Evolutionary conservation across 1,139 yeast species (phyloP).

Genomic region (Taphrina deformans): DNA sequence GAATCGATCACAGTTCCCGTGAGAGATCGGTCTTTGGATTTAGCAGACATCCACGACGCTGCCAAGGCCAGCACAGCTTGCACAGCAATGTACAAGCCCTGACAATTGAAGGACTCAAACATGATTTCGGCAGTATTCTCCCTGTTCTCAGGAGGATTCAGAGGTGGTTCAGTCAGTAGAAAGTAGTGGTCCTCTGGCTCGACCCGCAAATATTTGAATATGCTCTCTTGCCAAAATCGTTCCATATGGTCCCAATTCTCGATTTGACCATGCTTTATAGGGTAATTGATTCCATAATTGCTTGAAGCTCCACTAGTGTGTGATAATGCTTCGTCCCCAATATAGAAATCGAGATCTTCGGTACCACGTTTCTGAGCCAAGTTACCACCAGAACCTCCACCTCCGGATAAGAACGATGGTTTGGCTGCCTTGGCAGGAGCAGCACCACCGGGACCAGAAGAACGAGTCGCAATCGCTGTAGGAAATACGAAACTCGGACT

Average conservation of each 20-base stretch:
- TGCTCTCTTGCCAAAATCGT: conserved; percentile 96
- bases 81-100: conserved; percentile 96
- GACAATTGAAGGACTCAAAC: conserved; percentile 98
- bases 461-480: conserved; percentile 90
- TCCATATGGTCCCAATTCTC: conserved; percentile 99
- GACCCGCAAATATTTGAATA: conserved; percentile 91
- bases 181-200: conserved; percentile 99
- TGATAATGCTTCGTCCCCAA: conserved; percentile 90
- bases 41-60: conserved; percentile 97
- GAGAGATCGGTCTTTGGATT: conserved; percentile 88
- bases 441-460: conserved; percentile 44
- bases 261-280: conserved; percentile 95
- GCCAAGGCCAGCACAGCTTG: conserved; percentile 98
- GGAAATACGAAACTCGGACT: conserved; percentile 97
- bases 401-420: conserved; percentile 42
- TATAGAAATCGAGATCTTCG: conserved; percentile 90
- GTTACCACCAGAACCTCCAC: conserved; percentile 42
- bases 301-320: conserved; percentile 68
- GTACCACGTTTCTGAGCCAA: conserved; percentile 79
- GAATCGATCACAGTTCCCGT: conserved; percentile 98
- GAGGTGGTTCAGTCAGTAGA: conserved; percentile 88
- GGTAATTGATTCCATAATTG: conserved; percentile 75
- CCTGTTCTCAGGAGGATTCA: conserved; percentile 97
- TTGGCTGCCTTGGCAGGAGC: conserved; percentile 43
- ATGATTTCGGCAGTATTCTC: conserved; percentile 97